These are phyloP conservation scores for Aspergillus avenaceus DNA, from an alignment of 495 filamentous ascomycete genomes.

Conservation along the genomic window DNA sequence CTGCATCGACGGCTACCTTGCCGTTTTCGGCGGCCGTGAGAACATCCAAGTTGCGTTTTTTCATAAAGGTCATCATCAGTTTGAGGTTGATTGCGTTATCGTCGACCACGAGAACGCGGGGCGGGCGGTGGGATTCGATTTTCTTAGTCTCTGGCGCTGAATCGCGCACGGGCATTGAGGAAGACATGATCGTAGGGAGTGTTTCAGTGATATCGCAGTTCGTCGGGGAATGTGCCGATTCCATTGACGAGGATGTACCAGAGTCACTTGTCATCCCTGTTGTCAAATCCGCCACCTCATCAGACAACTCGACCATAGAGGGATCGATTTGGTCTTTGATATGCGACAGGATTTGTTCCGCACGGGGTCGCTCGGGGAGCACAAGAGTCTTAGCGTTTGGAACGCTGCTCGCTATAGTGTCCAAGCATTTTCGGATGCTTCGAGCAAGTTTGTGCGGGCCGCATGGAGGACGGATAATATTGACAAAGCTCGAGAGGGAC, in stretches of 20 bases:
- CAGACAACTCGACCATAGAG: not conserved
- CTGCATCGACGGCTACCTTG: conserved; percentile 47
- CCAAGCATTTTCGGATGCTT: conserved; percentile 36
- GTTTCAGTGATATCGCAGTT: not conserved
- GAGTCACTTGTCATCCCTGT: conserved; percentile 8
- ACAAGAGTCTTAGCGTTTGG: conserved; percentile 14
- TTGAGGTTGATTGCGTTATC: conserved; percentile 75
- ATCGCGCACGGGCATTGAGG: not conserved
- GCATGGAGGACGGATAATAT: conserved; percentile 50
- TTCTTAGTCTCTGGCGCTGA: conserved; percentile 7
- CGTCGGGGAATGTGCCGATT: conserved; percentile 9
- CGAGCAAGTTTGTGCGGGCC: conserved; percentile 65
- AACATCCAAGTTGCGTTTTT: conserved; percentile 36
- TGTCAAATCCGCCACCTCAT: conserved; percentile 8
- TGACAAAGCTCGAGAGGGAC: conserved; percentile 29
- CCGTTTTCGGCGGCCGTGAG: conserved; percentile 50
- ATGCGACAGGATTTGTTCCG: not conserved
- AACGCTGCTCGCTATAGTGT: conserved; percentile 10
- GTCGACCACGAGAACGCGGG: conserved; percentile 61
- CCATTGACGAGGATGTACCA: not conserved
- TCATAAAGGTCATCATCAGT: conserved; percentile 61
- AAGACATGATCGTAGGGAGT: conserved; percentile 2
- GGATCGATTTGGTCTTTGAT: not conserved
- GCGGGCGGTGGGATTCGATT: not conserved
- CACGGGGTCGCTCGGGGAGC: conserved; percentile 8